Base-by-base conservation (phyloP, 768 basidiomycete species). In the Tricholomella constricta region DNA sequence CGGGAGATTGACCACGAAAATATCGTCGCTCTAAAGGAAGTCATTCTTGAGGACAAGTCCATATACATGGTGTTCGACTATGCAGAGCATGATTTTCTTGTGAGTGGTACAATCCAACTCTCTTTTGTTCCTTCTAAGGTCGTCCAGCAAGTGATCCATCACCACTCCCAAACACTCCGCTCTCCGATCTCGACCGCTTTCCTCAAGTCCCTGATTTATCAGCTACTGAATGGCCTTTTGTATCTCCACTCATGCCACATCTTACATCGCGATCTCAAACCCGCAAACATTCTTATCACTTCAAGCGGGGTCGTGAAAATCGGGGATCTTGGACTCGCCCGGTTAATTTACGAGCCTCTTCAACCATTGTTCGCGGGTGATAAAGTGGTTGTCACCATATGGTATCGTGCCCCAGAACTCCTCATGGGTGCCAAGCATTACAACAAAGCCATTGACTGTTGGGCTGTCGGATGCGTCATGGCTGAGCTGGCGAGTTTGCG, bases 11-110 rank as follows among this genome's bases (percentile, higher is more conserved):
- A 82, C 49, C 94, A 96, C 66, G 89, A 91, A 68, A 98, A 99
- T 62, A 75, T 99, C 1, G 92, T 94, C 8, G 83, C 92, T 0
- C 80, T 99, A 35, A 84, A 89, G 61, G 96, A 98, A 67, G 96
- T 98, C 35, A 94, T 99, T 50, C 74, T 99, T 23, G 96, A 99
- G 66, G 97, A 98, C 59, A 98, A 98, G 69, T 94, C 93, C 1
- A 98, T 99, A 57, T 97, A 94, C 69, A 98, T 99, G 93, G 94
- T 98, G 12, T 98, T 99, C 60, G 96, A 98, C 61, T 99, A 97
- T 62, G 96, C 96, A 6, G 97, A 98, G 64, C 97, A 99, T 64
- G 97, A 99, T 70, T 98, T 98, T 66, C 79, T 98, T 43, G 95
- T 94, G 56, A 54, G 91, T 59, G 72, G 5, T 22, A 22, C 26